Base-by-base conservation (phyloP, 1,139 yeast species). In the Scheffersomyces stambukii region DNA sequence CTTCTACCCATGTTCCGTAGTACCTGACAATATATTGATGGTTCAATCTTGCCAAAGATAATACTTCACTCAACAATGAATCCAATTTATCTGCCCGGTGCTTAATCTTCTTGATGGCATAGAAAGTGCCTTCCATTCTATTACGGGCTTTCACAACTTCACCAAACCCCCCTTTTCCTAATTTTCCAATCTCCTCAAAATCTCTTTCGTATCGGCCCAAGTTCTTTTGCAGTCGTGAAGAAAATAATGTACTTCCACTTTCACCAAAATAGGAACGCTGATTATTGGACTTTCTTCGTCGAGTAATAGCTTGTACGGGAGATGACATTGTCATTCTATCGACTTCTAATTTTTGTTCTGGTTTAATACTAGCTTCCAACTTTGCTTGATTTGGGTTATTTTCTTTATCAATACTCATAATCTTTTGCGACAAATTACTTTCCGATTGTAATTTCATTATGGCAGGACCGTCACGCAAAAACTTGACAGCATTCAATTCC, bases 81-180 rank as follows among this genome's bases (percentile, higher is more conserved):
- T 94, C 81, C 23, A 91, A 61, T 39, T 85, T 82, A 39, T 81
- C 79, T 19, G 84, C 81, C 4, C 83, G 75, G 41, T 91, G 96
- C 40, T 82, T 77, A 31, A 93, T 83, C 48, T 88, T 89, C 50
- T 93, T 93, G 36, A 93, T 77, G 0, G 98, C 99, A 54, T 93
- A 93, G 45, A 83, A 84, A 5, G 96, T 73, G 13, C 98, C 97
- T 50, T 93, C 99, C 41, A 91, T 72, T 38, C 89, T 74, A 52
- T 88, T 89, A 37, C 98, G 68, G 0, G 93, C 98, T 48, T 89
- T 89, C 11, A 91, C 96, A 8, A 93, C 99, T 51, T 89, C 96
- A 6, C 98, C 99, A 60, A 82, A 93, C 0, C 95, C 98, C 19
- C 99, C 99, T 45, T 81, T 77, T 2, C 99, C 98, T n/a, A 93